Evolutionary conservation across 495 filamentous ascomycete species (phyloP).

Genomic region (Lindgomyces ingoldianus): DNA sequence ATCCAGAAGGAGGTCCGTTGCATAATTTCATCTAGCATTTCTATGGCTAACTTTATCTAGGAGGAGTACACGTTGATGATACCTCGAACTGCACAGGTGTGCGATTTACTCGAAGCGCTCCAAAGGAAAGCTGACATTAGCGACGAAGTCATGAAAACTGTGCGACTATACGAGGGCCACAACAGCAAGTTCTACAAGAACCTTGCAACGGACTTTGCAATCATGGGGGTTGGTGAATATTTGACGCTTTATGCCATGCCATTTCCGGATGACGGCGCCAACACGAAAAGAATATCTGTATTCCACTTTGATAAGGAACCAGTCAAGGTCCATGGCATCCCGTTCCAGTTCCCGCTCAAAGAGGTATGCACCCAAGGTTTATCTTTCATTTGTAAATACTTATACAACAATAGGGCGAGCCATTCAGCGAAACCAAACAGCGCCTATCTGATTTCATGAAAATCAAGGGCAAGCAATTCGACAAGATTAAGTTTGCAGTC

Average conservation of each 20-base stretch:
- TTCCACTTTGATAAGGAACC: conserved; percentile 92
- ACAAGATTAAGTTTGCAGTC: conserved; percentile 96
- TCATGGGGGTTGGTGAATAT: conserved; percentile 81
- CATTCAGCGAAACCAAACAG: conserved; percentile 87
- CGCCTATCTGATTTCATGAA: conserved; percentile 85
- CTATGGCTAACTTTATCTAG: conserved; percentile 46
- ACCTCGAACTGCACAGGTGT: conserved; percentile 73
- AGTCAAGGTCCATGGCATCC: conserved; percentile 74
- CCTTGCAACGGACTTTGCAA: conserved; percentile 60
- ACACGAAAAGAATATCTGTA: conserved; percentile 55
- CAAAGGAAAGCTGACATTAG: conserved; percentile 77
- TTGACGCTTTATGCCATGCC: conserved; percentile 76
- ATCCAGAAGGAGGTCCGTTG: conserved; percentile 78
- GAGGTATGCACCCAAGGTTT: conserved; percentile 57
- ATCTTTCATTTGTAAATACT: background rate
- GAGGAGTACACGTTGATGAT: conserved; percentile 79
- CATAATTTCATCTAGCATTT: background rate
- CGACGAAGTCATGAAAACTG: conserved; percentile 65
- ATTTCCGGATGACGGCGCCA: conserved; percentile 58
- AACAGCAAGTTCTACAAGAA: conserved; percentile 78
- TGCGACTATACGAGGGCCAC: conserved; percentile 78
- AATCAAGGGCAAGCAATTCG: conserved; percentile 95
- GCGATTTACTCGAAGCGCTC: conserved; percentile 71
- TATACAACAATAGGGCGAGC: conserved; percentile 64
- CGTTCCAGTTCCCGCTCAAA: conserved; percentile 87